These are phyloP conservation scores for Akanthomyces dipterigenus DNA, from an alignment of 2,329 filamentous ascomycete genomes.

Conservation along the genomic window DNA sequence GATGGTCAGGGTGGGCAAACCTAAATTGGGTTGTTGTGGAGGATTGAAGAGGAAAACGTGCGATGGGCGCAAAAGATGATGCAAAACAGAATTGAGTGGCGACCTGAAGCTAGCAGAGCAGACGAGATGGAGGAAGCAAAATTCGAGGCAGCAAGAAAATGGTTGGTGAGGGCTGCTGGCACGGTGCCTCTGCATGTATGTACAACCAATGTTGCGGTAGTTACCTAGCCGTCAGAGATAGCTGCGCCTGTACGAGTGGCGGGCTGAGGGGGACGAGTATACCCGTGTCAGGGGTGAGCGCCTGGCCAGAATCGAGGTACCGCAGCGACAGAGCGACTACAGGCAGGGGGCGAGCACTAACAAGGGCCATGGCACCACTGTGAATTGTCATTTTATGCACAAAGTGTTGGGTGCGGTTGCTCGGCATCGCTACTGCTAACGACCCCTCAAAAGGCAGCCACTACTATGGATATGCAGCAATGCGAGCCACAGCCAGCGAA, in stretches of 20 bases:
- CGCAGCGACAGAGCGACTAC: background rate
- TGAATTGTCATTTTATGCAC: no score
- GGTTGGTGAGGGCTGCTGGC: background rate
- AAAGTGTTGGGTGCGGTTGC: no score
- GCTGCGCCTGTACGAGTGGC: background rate
- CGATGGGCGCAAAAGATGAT: background rate
- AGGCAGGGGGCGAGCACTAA: background rate
- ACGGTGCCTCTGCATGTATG: background rate
- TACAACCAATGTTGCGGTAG: background rate
- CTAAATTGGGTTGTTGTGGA: background rate
- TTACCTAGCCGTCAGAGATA: background rate
- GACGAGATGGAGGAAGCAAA: background rate
- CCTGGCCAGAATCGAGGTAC: background rate
- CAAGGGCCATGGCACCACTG: no score
- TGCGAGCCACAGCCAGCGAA: background rate
- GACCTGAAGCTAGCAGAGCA: background rate
- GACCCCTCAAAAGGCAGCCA: background rate
- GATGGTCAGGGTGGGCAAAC: constrained; percentile 1
- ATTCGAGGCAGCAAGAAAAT: background rate
- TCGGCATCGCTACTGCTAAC: no score
- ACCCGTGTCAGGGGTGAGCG: background rate
- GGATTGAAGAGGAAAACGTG: background rate
- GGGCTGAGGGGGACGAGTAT: background rate
- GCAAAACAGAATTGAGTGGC: background rate
- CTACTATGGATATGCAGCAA: background rate